Percentiles rank a stretch among this genome's conserved stretches.
phyloP scores from a whole-genome alignment of 2,329 filamentous ascomycete genomes.

The Catunica adiposa region DNA sequence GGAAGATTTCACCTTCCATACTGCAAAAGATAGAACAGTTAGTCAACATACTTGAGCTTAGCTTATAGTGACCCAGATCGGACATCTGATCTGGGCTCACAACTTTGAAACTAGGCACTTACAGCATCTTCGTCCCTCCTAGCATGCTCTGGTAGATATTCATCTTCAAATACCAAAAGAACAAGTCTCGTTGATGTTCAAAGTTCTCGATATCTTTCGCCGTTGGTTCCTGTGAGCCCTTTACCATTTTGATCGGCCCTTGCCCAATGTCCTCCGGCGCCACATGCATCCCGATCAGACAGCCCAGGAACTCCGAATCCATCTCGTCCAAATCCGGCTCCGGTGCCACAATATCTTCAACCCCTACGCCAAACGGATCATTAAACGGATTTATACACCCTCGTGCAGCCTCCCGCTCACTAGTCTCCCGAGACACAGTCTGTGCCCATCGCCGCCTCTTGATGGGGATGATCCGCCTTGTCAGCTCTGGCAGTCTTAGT shows the following conservation, averaged over 20 bases:
- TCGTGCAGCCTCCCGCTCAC: slow-evolving; percentile 15
- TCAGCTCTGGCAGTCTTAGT: slow-evolving; percentile 61
- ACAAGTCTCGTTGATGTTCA: slow-evolving; percentile 69
- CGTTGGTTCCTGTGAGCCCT: slow-evolving; percentile 26
- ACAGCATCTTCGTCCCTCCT: slow-evolving; percentile 75
- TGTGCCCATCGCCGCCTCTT: slow-evolving; percentile 31
- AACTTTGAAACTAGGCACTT: slow-evolving; percentile 27
- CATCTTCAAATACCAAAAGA: slow-evolving; percentile 94
- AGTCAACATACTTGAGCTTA: background rate
- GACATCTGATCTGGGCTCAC: background rate
- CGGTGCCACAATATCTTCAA: slow-evolving; percentile 15
- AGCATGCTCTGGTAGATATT: slow-evolving; percentile 83
- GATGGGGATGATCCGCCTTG: slow-evolving; percentile 49
- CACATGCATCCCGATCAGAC: slow-evolving; percentile 26
- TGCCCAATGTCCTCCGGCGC: slow-evolving; percentile 24
- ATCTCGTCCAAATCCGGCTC: slow-evolving; percentile 24
- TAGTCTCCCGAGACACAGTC: slow-evolving; percentile 21
- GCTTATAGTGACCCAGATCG: background rate
- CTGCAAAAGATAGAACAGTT: slow-evolving; percentile 27
- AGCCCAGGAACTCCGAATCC: slow-evolving; percentile 26
- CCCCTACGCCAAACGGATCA: slow-evolving; percentile 18
- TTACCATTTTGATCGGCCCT: slow-evolving; percentile 22
- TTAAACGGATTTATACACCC: slow-evolving; percentile 15
- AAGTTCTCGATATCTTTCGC: slow-evolving; percentile 59
- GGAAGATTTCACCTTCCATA: slow-evolving; percentile 65